These are phyloP conservation scores for Silene coronaria DNA, from an alignment of 179 eudicot genomes.

Conservation along the genomic window DNA sequence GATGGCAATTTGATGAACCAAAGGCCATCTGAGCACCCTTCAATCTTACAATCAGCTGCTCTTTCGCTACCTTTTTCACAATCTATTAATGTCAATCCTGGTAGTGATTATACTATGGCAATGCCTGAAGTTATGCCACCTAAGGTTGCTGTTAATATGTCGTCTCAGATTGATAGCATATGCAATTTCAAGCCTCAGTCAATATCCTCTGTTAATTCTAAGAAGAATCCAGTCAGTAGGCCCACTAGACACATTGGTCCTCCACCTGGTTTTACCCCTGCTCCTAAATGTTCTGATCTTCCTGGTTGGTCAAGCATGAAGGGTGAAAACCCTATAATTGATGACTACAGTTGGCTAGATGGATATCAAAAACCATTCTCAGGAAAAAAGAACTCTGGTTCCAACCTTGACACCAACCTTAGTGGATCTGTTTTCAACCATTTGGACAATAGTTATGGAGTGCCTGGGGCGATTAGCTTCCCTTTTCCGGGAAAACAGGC, in stretches of 20 bases:
- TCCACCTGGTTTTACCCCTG: slow-evolving; percentile 80
- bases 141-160: slow-evolving; percentile 34
- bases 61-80: slow-evolving; percentile 48
- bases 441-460: slow-evolving; percentile 39
- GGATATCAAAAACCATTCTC: slow-evolving; percentile 64
- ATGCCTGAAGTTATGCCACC: slow-evolving; percentile 40
- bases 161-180: slow-evolving; percentile 36
- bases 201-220: slow-evolving; percentile 36
- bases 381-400: slow-evolving; percentile 35
- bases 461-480: slow-evolving; percentile 48
- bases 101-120: slow-evolving; percentile 30
- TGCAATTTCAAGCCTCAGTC: slow-evolving; percentile 31
- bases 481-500: slow-evolving; percentile 96
- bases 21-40: slow-evolving; percentile 27
- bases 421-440: slow-evolving; percentile 31
- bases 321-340: slow-evolving; percentile 44
- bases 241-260: slow-evolving; percentile 77
- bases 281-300: slow-evolving; percentile 42
- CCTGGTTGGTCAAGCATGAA: slow-evolving; percentile 28
- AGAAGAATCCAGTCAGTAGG: slow-evolving; percentile 72
- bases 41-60: slow-evolving; percentile 38
- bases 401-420: slow-evolving; percentile 38
- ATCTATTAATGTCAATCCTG: slow-evolving; percentile 30
- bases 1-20: slow-evolving; percentile 40
- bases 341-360: slow-evolving; percentile 95